phyloP scores from a whole-genome alignment of 2,329 filamentous ascomycete species.

The Alternaria brassicae region DNA sequence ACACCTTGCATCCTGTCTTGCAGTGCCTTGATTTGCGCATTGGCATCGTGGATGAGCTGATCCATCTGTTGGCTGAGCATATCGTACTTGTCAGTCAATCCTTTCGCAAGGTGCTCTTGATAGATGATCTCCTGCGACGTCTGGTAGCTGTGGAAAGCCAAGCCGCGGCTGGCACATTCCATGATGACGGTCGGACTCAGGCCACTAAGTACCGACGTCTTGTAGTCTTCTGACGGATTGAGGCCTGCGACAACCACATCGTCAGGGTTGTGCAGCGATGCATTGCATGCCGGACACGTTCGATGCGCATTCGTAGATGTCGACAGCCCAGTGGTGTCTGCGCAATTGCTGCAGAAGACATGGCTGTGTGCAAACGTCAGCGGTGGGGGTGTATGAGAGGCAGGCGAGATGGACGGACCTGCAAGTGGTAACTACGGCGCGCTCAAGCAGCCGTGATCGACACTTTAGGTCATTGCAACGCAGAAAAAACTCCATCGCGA shows the following conservation, averaged over 20 bases:
- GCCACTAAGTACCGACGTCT: constrained; percentile 83
- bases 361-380: constrained; percentile 63
- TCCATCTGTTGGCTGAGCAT: constrained; percentile 71
- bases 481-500: constrained; percentile 73
- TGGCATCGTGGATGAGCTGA: constrained; percentile 76
- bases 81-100: constrained; percentile 74
- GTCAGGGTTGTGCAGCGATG: constrained; percentile 71
- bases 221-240: constrained; percentile 86
- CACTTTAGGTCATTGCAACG: constrained; percentile 85
- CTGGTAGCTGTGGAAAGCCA: constrained; percentile 89
- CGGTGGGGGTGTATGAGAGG: constrained; percentile 15
- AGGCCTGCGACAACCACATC: constrained; percentile 76
- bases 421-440: constrained; percentile 87
- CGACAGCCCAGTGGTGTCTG: constrained; percentile 68
- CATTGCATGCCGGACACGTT: constrained; percentile 78
- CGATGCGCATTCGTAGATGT: constrained; percentile 61
- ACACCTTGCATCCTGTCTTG: constrained; percentile 70
- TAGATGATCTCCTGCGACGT: constrained; percentile 83
- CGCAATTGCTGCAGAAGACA: constrained; percentile 82
- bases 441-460: constrained; percentile 69
- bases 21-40: constrained; percentile 71
- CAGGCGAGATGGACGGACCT: constrained; percentile 61
- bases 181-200: constrained; percentile 81
- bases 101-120: constrained; percentile 76
- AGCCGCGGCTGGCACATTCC: constrained; percentile 80